Base-by-base conservation (phyloP, 306 rosid genomes). In the Leucaena leucocephala region DNA sequence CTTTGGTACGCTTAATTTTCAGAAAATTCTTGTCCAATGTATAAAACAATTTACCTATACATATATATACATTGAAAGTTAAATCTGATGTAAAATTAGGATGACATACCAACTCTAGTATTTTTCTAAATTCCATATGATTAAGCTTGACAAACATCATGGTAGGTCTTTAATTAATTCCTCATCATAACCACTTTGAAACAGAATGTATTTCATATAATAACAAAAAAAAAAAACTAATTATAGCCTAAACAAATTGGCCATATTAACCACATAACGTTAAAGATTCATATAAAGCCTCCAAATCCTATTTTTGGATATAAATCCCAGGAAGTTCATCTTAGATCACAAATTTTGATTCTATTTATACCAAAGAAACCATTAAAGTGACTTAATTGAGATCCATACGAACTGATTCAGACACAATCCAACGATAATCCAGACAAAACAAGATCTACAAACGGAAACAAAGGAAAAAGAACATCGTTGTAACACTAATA, bases 91-190 rank as follows among this genome's bases (percentile, higher is more conserved):
- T 67, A 52, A 67, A 42, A 19, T 67, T 42, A 67, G 9, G 36
- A 42, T 42, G 72, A 42, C 72, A 67, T 19, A 45, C 72, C 72
- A 67, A 76, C 84, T 27, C 61, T 35, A 69, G 62, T 40, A n/a
- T 69, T 39, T 69, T 22, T 39, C 1, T 46, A 19, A 34, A 66
- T 79, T 40, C 17, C 35, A 67, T 10, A 62, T 54, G 19, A 55
- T 55, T 55, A 55, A 43, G 43, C 52, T 43, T 67, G 35, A 12
- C 38, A 66, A 3, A 55, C 79, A 80, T 74, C 62, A 80, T 42
- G 75, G 38, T 80, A 80, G 68, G 63, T 54, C 49, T 42, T 73
- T 66, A 74, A 80, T 80, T 74, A 39, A 74, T 73, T 74, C 42
- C 33, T 40, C 49, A 73, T 74, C 79, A 80, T 52, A 66, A 64